Percentiles rank a stretch among this genome's conserved stretches.
phyloP scores from a whole-genome alignment of 495 filamentous ascomycete species.

The Hypoxylon rickii region DNA sequence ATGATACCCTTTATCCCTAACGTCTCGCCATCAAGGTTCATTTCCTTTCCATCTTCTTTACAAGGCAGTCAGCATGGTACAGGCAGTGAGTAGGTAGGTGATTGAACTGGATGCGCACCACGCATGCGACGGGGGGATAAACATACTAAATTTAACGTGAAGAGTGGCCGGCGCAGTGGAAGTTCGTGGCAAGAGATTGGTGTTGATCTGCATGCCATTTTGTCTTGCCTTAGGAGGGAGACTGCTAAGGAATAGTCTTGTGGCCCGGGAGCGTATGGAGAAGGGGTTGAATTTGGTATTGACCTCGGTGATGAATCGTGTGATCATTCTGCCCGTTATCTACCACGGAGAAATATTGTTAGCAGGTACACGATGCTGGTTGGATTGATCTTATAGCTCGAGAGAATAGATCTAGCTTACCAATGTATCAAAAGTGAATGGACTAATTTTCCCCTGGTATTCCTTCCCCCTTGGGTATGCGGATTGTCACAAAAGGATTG shows the following conservation, averaged over 20 bases:
- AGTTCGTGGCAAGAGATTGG: constrained; percentile 71
- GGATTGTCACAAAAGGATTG: too few relatives aligned
- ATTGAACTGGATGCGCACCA: too few relatives aligned
- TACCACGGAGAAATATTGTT: too few relatives aligned
- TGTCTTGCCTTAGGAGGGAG: constrained; percentile 80
- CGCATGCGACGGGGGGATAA: too few relatives aligned
- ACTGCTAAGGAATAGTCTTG: constrained; percentile 81
- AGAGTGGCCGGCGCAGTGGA: constrained; percentile 67
- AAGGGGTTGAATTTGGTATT: constrained; percentile 92
- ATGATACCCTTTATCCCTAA: constrained; percentile 84
- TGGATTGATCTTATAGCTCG: too few relatives aligned
- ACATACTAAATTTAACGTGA: constrained; percentile 80
- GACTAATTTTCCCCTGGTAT: too few relatives aligned
- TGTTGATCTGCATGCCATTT: constrained; percentile 73
- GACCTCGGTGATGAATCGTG: constrained; percentile 81
- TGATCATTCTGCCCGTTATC: constrained; percentile 75
- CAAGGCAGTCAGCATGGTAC: constrained; percentile 26
- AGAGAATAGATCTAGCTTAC: too few relatives aligned
- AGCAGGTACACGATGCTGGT: too few relatives aligned
- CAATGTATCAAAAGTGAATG: too few relatives aligned
- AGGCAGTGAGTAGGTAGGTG: neutral
- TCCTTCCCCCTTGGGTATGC: too few relatives aligned
- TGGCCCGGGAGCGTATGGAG: constrained; percentile 71
- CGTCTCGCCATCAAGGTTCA: constrained; percentile 70
- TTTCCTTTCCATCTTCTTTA: constrained; percentile 83